phyloP scores from a whole-genome alignment of 140 eudicot genomes.

The Anethum foeniculum region DNA sequence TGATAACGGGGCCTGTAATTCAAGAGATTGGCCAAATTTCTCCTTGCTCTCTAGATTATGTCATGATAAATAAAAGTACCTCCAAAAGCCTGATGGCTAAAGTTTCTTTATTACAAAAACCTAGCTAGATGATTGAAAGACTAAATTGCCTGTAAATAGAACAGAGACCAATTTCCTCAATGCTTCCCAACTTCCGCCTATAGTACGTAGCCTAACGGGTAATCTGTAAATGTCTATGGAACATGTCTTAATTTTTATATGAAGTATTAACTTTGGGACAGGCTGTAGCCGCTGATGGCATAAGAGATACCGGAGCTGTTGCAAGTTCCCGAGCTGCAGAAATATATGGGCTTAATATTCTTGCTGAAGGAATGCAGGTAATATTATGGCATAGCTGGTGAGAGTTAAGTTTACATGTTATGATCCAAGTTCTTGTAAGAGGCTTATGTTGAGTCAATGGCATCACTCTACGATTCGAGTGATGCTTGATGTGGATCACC shows the following conservation, averaged over 20 bases:
- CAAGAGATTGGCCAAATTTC: neutral
- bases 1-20: neutral
- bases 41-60: neutral
- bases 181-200: neutral
- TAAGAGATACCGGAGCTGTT: constrained; percentile 79
- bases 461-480: neutral
- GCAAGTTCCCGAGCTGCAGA: constrained; percentile 97
- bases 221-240: constrained; percentile 2
- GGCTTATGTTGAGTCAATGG: neutral
- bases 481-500: neutral
- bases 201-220: constrained; percentile 5
- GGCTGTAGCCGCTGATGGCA: constrained; percentile 74
- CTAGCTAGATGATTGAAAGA: neutral
- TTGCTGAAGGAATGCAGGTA: constrained; percentile 83
- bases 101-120: neutral
- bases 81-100: neutral
- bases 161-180: neutral
- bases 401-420: neutral
- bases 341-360: constrained; percentile 80
- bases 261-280: constrained; percentile 19
- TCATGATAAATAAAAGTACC: neutral
- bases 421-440: neutral
- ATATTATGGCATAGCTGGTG: neutral
- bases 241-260: neutral
- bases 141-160: neutral